These are phyloP conservation scores for Liriodendron chinense DNA, from an alignment of 164 flowering plant genomes.

Conservation along the genomic window DNA sequence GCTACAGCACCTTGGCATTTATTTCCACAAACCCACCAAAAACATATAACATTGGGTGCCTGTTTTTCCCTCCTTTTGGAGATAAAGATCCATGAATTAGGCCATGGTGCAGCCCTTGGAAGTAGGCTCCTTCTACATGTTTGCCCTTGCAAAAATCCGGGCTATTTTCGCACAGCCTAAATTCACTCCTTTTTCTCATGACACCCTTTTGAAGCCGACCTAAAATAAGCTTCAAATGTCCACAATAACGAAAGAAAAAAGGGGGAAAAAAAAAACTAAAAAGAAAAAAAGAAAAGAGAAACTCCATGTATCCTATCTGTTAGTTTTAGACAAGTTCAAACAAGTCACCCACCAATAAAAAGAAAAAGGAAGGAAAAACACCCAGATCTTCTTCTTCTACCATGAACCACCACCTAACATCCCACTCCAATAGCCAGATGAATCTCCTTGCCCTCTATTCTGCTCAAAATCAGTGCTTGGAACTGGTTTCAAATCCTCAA, in stretches of 20 bases:
- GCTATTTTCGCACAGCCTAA: slow-evolving; percentile 9
- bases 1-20: slow-evolving; percentile 7
- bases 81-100: slow-evolving; percentile 10
- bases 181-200: slow-evolving; percentile 9
- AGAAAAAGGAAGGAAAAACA: slow-evolving; percentile 9
- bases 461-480: slow-evolving; percentile 31
- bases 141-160: slow-evolving; percentile 17
- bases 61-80: not conserved
- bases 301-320: slow-evolving; percentile 25
- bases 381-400: slow-evolving; percentile 30
- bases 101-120: slow-evolving; percentile 12
- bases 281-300: slow-evolving; percentile 9
- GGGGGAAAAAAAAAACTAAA: slow-evolving; percentile 8
- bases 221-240: slow-evolving; percentile 33
- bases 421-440: slow-evolving; percentile 86
- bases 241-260: slow-evolving; percentile 12
- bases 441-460: slow-evolving; percentile 49
- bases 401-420: slow-evolving; percentile 84
- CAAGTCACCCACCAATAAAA: slow-evolving; percentile 16
- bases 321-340: slow-evolving; percentile 28
- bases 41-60: slow-evolving; percentile 10
- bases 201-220: slow-evolving; percentile 36
- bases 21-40: slow-evolving; percentile 11
- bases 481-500: slow-evolving; percentile 66
- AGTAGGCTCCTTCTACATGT: slow-evolving; percentile 7